phyloP scores from a whole-genome alignment of 2,329 filamentous ascomycete genomes.

The Ophiosphaerella narmari region DNA sequence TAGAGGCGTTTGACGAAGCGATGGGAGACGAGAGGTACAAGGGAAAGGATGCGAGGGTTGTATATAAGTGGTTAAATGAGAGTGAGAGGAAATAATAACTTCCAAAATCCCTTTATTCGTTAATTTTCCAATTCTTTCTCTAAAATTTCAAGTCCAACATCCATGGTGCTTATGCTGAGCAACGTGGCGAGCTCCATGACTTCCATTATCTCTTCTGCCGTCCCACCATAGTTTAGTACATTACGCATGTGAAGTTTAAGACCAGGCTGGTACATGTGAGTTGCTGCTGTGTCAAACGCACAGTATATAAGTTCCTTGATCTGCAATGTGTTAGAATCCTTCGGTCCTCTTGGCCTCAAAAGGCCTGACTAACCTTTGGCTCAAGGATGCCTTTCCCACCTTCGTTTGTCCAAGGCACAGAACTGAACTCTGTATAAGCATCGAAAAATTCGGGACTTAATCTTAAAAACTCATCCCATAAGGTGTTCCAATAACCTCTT shows the following conservation, averaged over 20 bases:
- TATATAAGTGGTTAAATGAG: conserved; percentile 42
- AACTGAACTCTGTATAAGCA: conserved; percentile 54
- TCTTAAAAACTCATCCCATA: conserved; percentile 52
- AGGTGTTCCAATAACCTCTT: conserved; percentile 54
- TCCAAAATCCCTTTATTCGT: background rate
- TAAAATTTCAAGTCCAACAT: conserved; percentile 29
- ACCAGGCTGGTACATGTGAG: conserved; percentile 54
- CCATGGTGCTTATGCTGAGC: conserved; percentile 38
- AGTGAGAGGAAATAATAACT: conserved; percentile 24
- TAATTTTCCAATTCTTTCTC: conserved; percentile 25
- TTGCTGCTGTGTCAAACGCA: conserved; percentile 54
- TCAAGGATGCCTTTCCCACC: conserved; percentile 43
- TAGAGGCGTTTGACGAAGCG: conserved; percentile 36
- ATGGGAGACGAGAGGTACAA: conserved; percentile 34
- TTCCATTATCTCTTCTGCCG: conserved; percentile 55
- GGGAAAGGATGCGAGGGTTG: conserved; percentile 40
- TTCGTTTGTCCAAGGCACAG: conserved; percentile 48
- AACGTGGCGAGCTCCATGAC: conserved; percentile 52
- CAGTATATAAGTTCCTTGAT: conserved; percentile 55
- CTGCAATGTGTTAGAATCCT: conserved; percentile 7
- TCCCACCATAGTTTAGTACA: conserved; percentile 53
- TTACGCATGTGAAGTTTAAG: conserved; percentile 57
- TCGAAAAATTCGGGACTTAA: conserved; percentile 56
- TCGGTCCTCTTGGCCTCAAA: background rate
- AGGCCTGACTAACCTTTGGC: conserved; percentile 45